A percentile compares a stretch with the other conserved stretches of the same genome.
These are phyloP conservation scores for Rhinocladiella similis DNA, from an alignment of 2,329 filamentous ascomycete species.

Conservation along the genomic window DNA sequence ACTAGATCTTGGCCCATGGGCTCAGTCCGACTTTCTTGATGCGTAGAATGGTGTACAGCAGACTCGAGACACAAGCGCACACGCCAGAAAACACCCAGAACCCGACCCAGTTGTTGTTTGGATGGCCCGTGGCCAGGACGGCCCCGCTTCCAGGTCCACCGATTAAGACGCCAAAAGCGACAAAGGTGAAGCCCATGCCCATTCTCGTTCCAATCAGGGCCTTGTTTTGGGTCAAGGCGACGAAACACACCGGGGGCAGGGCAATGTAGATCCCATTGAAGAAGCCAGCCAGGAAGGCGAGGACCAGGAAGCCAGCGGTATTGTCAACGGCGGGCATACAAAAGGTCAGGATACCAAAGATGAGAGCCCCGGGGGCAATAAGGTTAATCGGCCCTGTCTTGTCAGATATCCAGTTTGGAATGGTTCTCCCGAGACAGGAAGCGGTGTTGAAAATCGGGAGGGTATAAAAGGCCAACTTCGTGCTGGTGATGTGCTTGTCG, in stretches of 20 bases:
- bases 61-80: background rate
- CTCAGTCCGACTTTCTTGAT: too few relatives aligned
- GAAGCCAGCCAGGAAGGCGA: too few relatives aligned
- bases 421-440: background rate
- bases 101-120: conserved; percentile 6
- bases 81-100: conserved; percentile 15
- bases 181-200: conserved; percentile 34
- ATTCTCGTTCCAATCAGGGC: conserved; percentile 59
- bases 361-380: too few relatives aligned
- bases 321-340: too few relatives aligned
- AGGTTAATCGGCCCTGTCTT: too few relatives aligned
- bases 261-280: too few relatives aligned
- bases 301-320: too few relatives aligned
- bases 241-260: background rate
- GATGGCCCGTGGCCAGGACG: background rate
- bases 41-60: background rate
- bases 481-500: conserved; percentile 49
- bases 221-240: conserved; percentile 45
- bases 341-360: too few relatives aligned
- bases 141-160: conserved; percentile 5
- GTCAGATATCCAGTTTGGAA: too few relatives aligned
- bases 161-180: conserved; percentile 6
- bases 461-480: conserved; percentile 63
- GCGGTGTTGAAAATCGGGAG: conserved; percentile 67
- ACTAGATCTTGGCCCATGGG: too few relatives aligned